Conservation (phyloP, 306 rosid species). For the Acacia acuminata region DNA sequence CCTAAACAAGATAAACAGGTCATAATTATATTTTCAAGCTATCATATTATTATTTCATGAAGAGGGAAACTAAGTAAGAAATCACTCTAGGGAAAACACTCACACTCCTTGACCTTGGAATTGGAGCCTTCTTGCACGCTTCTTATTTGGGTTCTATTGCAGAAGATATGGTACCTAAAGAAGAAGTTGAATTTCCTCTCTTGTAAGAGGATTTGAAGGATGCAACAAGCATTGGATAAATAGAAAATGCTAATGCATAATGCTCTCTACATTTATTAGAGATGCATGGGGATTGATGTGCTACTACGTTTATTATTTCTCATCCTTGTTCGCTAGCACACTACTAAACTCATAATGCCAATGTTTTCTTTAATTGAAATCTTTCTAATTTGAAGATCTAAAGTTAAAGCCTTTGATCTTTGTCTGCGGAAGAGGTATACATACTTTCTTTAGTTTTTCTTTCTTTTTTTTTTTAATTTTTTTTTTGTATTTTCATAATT, state of each 20-base stretch:
- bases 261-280: too few species aligned
- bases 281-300: not conserved
- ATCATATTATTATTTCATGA: too few species aligned
- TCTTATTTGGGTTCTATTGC: conserved; percentile 28
- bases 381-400: not conserved
- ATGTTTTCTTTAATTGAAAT: not conserved
- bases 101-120: conserved; percentile 83
- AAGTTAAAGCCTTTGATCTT: not conserved
- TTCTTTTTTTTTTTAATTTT: not conserved
- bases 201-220: conserved; percentile 83
- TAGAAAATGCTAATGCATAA: too few species aligned
- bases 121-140: conserved; percentile 42
- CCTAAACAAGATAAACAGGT: too few species aligned
- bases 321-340: not conserved
- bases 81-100: conserved; percentile 78
- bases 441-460: not conserved
- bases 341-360: not conserved
- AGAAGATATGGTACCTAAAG: conserved; percentile 3
- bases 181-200: conserved; percentile 47
- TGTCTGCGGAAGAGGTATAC: not conserved
- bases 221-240: conserved; percentile 57
- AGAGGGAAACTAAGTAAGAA: too few species aligned
- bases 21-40: too few species aligned
- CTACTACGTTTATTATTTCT: not conserved
- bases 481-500: not conserved